These are phyloP conservation scores for Fusarium sp. DNA, from an alignment of 2,329 filamentous ascomycete genomes.

Conservation along the genomic window DNA sequence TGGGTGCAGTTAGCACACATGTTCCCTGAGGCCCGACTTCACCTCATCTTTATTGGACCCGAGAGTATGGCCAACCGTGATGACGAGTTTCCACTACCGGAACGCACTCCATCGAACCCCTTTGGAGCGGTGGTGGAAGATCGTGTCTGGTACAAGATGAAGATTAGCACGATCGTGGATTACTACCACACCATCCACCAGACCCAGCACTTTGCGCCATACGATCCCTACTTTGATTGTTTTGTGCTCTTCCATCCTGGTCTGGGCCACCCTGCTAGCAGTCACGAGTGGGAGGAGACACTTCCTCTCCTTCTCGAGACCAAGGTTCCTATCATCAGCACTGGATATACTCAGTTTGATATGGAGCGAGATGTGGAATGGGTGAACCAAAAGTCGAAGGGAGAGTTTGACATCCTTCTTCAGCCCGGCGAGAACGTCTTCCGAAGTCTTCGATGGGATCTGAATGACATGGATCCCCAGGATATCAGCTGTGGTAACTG, in stretches of 20 bases:
- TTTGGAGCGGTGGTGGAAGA: slow-evolving; percentile 96
- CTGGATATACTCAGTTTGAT: slow-evolving; percentile 95
- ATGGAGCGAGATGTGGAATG: slow-evolving; percentile 93
- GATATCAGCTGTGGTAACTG: slow-evolving; percentile 97
- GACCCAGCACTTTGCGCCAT: slow-evolving; percentile 90
- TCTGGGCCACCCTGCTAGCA: slow-evolving; percentile 91
- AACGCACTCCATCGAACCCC: slow-evolving; percentile 86
- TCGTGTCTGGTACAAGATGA: slow-evolving; percentile 87
- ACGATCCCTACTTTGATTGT: slow-evolving; percentile 98
- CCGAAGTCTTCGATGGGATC: slow-evolving; percentile 93
- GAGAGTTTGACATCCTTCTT: slow-evolving; percentile 92
- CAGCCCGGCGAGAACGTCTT: slow-evolving; percentile 95
- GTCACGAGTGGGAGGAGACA: slow-evolving; percentile 94
- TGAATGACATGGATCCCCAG: slow-evolving; percentile 95
- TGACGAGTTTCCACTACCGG: slow-evolving; percentile 89
- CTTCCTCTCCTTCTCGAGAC: slow-evolving; percentile 92
- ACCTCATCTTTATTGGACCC: slow-evolving; percentile 93
- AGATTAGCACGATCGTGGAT: slow-evolving; percentile 97
- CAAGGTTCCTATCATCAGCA: slow-evolving; percentile 93
- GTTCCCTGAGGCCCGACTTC: slow-evolving; percentile 91
- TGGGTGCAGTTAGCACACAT: slow-evolving; percentile 96
- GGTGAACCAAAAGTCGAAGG: slow-evolving; percentile 85
- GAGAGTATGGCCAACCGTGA: slow-evolving; percentile 97
- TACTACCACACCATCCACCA: slow-evolving; percentile 98
- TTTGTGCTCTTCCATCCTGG: slow-evolving; percentile 98